Evolutionary conservation across 1,284 basidiomycete species (phyloP).

Genomic region (Ganoderma lucidum): DNA sequence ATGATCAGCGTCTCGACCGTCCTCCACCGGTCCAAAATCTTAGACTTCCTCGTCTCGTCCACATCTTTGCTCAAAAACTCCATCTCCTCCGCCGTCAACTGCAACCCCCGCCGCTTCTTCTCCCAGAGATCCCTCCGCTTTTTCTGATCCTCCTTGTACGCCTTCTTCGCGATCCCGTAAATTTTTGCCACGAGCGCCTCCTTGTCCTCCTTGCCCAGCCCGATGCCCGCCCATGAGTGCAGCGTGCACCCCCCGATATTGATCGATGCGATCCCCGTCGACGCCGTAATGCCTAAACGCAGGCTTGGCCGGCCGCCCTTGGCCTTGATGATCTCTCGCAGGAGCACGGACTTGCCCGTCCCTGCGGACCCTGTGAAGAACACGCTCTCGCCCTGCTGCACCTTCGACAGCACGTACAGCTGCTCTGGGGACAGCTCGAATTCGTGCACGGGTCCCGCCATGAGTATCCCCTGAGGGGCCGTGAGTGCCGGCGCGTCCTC

Average conservation of each 20-base stretch:
- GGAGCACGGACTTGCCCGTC: conserved; percentile 93
- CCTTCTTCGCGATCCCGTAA: conserved; percentile 42
- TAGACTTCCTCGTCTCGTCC: conserved; percentile 22
- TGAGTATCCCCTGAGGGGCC: conserved; percentile 14
- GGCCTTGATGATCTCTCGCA: conserved; percentile 86
- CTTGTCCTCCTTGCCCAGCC: conserved; percentile 78
- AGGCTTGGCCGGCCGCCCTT: conserved; percentile 26
- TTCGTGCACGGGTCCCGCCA: conserved; percentile 11
- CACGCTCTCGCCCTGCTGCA: conserved; percentile 66
- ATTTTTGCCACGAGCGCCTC: conserved; percentile 75
- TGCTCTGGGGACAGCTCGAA: conserved; percentile 59
- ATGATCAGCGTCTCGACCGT: conserved; percentile 65
- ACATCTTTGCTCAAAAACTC: conserved; percentile 14
- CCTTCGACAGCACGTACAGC: conserved; percentile 60
- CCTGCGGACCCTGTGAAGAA: conserved; percentile 89
- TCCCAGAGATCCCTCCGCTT: conserved; percentile 32
- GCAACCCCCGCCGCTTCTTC: conserved; percentile 43
- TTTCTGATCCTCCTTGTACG: conserved; percentile 54
- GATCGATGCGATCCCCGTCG: conserved; percentile 90
- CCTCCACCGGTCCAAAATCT: conserved; percentile 55
- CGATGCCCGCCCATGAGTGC: conserved; percentile 93
- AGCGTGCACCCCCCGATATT: conserved; percentile 95
- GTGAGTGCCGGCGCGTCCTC: conserved; percentile 3
- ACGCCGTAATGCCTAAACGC: conserved; percentile 66
- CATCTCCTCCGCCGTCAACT: conserved; percentile 18